phyloP scores from a whole-genome alignment of 2,329 filamentous ascomycete species.

The Stemphylium lycopersici region DNA sequence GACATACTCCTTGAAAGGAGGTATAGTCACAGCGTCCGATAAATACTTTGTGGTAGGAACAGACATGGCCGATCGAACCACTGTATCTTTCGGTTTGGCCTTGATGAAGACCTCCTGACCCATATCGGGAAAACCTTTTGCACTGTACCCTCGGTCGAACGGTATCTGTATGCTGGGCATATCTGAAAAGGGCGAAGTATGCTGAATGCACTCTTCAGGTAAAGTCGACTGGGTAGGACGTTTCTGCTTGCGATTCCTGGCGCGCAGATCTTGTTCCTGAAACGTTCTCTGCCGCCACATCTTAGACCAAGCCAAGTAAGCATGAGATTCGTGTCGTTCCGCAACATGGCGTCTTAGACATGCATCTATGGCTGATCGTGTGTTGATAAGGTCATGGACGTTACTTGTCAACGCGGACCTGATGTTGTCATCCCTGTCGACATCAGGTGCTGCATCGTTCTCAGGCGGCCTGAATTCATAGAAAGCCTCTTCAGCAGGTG shows the following conservation, averaged over 20 bases:
- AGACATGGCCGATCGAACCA: slow-evolving; percentile 11
- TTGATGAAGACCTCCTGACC: slow-evolving; percentile 27
- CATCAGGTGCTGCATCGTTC: not conserved
- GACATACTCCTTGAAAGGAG: slow-evolving; percentile 52
- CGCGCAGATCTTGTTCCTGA: slow-evolving; percentile 25
- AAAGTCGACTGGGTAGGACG: not conserved
- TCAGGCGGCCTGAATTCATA: not conserved
- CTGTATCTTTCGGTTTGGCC: slow-evolving; percentile 13
- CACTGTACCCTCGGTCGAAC: slow-evolving; percentile 3
- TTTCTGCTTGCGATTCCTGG: slow-evolving; percentile 5
- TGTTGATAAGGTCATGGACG: slow-evolving; percentile 12
- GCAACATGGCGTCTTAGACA: slow-evolving; percentile 21
- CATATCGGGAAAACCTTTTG: slow-evolving; percentile 9
- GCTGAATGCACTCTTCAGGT: slow-evolving; percentile 23
- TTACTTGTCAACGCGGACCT: not conserved
- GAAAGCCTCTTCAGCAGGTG: not conserved
- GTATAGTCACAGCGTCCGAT: slow-evolving; percentile 32
- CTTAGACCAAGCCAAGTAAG: slow-evolving; percentile 17
- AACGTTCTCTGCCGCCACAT: slow-evolving; percentile 31
- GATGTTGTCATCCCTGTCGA: not conserved
- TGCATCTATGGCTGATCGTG: slow-evolving; percentile 15
- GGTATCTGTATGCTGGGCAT: slow-evolving; percentile 26
- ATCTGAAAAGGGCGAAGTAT: slow-evolving; percentile 29
- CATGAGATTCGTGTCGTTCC: slow-evolving; percentile 23
- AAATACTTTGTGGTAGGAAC: slow-evolving; percentile 24